Base-by-base conservation (phyloP, 2,329 filamentous ascomycete species). In the Penicillium sp. region DNA sequence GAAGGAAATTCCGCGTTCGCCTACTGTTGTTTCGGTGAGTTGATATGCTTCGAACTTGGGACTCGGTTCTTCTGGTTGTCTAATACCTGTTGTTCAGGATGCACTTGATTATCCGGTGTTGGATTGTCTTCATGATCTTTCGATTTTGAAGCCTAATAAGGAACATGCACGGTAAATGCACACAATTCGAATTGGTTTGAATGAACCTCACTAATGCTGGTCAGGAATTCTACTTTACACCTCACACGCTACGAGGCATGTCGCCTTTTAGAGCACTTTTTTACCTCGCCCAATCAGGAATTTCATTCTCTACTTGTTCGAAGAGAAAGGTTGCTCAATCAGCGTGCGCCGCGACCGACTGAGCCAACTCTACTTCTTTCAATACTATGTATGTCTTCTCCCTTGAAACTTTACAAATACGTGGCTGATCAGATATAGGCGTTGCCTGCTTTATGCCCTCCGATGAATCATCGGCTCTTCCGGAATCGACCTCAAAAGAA, bases 161-260 rank as follows among this genome's bases (percentile, higher is more conserved):
- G 53, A 54, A 50, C 53, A 50, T 39, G 35, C 53, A 31, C 33
- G 46, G 53, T 54, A 35, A 29, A 29, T 37, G 9, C 9, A 13
- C 4, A 21, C 25, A 27, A 21, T 5, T 21, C 10, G 8, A 21
- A 10, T 16, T 25, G 10, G 8, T 14, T 21, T 31, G 14, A 27
- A 26, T 25, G 16, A 27, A 11, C 4, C 7, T 3, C 37, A 25
- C 21, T 23, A 16, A 42, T 43, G n/a, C 26, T 21, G 7, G 23
- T 8, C 25, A 54, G 53, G 9, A 47, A 47, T 39, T 49, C 53
- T 31, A 42, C 45, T 13, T 21, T 44, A 29, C 45, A 39, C 16
- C 53, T 54, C n/a, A 50, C 53, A 8, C 53, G 53, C 13, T 54
- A 54, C 27, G 53, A 50, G 25, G 53, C 53, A 37, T 54, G 53